Conservation (phyloP, 2,329 filamentous ascomycete genomes). For the Ceratocystis eucalypticola region DNA sequence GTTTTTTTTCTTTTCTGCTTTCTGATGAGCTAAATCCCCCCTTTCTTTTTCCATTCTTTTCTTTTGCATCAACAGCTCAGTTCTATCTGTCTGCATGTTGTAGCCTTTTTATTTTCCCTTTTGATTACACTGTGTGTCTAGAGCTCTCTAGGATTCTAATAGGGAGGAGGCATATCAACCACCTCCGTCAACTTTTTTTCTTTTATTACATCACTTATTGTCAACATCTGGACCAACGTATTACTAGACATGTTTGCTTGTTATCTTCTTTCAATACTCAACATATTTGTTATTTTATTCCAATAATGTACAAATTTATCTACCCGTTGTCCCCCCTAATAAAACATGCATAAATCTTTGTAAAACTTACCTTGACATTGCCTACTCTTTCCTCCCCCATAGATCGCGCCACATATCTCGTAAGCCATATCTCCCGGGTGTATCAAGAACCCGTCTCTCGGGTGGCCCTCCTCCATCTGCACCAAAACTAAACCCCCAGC, state of each 20-base stretch:
- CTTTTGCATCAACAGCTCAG: background rate
- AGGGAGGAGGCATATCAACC: background rate
- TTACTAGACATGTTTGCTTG: background rate
- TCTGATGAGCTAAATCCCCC: constrained; percentile 18
- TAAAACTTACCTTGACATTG: too few species aligned
- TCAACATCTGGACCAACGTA: background rate
- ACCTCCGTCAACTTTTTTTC: background rate
- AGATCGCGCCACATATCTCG: constrained; percentile 82
- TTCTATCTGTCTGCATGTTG: too few species aligned
- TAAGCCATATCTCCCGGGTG: constrained; percentile 66
- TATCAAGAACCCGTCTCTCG: constrained; percentile 42
- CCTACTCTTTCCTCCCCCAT: constrained; percentile 30
- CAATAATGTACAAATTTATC: too few species aligned
- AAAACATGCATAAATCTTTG: too few species aligned
- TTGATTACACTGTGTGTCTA: background rate
- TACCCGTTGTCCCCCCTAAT: too few species aligned
- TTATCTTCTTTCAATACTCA: too few species aligned
- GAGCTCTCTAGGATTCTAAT: background rate
- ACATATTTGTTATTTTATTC: too few species aligned
- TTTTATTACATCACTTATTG: background rate
- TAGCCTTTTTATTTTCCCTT: too few species aligned
- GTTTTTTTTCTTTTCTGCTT: background rate
- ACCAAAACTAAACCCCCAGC: constrained; percentile 29
- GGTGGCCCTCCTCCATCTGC: constrained; percentile 42
- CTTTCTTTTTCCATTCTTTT: background rate